Conservation (phyloP, 2,329 filamentous ascomycete species). For the Fusarium circinatum region DNA sequence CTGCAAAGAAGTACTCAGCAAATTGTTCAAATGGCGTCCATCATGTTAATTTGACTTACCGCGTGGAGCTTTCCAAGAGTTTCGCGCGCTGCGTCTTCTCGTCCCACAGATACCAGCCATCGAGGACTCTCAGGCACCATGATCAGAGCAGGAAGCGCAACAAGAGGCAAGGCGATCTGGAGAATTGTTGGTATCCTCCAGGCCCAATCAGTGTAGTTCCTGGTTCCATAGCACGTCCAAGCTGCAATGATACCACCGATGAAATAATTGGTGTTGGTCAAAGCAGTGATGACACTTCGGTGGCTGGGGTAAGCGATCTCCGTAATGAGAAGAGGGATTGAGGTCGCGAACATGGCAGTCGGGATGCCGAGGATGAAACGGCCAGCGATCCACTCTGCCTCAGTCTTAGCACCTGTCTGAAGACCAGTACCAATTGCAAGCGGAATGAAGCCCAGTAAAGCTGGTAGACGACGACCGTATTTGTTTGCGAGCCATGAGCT, state of each 20-base stretch:
- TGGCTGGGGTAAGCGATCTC: constrained; percentile 9
- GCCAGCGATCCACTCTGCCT: constrained; percentile 7
- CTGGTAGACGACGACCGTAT: constrained; percentile 6
- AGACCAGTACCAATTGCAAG: constrained; percentile 2
- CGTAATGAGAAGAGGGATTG: constrained; percentile 4
- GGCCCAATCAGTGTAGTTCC: constrained; percentile 13
- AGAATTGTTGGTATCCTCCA: constrained; percentile 6
- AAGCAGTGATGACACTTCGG: constrained; percentile 11
- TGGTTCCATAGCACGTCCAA: constrained; percentile 10
- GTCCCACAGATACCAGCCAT: background rate
- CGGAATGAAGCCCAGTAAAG: background rate
- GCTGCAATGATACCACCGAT: constrained; percentile 16
- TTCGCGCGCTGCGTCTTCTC: background rate
- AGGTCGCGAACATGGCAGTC: constrained; percentile 13
- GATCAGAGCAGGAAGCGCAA: constrained; percentile 4
- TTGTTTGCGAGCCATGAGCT: constrained; percentile 21
- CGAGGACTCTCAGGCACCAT: constrained; percentile 10
- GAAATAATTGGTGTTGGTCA: constrained; percentile 16
- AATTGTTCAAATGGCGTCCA: rapidly evolving
- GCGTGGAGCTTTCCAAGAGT: background rate
- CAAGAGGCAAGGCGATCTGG: background rate
- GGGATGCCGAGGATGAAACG: constrained; percentile 13
- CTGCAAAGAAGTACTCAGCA: background rate
- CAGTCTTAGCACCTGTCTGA: constrained; percentile 1
- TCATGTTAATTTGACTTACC: background rate